Conservation (phyloP, 2,329 filamentous ascomycete genomes). For the Cadophora luteo-olivacea region DNA sequence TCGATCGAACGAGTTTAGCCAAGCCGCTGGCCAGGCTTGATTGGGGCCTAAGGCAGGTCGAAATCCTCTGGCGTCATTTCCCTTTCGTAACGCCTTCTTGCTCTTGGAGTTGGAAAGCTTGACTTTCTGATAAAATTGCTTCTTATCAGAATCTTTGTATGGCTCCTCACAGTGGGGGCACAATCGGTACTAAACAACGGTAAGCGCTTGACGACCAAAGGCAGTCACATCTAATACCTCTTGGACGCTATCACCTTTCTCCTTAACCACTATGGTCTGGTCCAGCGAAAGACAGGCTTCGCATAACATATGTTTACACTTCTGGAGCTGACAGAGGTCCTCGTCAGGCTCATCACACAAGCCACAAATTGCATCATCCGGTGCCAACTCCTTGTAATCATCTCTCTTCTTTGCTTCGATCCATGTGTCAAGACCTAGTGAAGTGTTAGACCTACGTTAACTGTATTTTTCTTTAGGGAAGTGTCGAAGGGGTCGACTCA, state of each 20-base stretch:
- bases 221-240: not conserved
- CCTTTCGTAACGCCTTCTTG: not conserved
- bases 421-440: not conserved
- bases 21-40: not conserved
- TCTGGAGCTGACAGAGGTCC: not conserved
- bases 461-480: not conserved
- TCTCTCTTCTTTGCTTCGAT: not conserved
- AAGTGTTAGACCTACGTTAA: not conserved
- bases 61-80: not conserved
- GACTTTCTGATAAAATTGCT: not conserved
- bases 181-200: not conserved
- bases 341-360: not conserved
- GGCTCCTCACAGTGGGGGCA: not conserved
- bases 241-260: not conserved
- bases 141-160: not conserved
- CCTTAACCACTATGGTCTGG: not conserved
- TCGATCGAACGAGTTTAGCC: constrained; percentile 24
- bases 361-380: not conserved
- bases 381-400: not conserved
- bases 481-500: not conserved
- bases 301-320: not conserved
- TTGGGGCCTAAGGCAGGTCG: not conserved
- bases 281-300: not conserved
- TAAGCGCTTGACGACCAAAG: not conserved
- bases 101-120: not conserved